A percentile compares a stretch with the other conserved stretches of the same genome.
phyloP scores from a whole-genome alignment of 108 stramenopile species.

The Bacterosira constricta region DNA sequence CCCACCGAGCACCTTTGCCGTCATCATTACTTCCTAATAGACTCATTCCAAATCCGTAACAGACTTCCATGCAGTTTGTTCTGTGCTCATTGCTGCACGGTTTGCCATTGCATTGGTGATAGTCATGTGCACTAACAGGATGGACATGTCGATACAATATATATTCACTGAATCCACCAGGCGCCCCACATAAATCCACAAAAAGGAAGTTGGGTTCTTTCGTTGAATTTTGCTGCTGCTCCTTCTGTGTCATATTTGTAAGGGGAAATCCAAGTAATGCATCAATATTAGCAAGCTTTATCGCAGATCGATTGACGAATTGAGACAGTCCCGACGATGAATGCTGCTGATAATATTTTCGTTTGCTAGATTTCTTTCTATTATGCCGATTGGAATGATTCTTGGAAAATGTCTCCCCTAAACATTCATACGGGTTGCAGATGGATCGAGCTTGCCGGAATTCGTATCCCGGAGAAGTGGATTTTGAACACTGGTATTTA shows the following conservation, averaged over 20 bases:
- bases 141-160: slow-evolving; percentile 62
- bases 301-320: slow-evolving; percentile 76
- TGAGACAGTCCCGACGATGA: slow-evolving; percentile 7
- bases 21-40: slow-evolving; percentile 72
- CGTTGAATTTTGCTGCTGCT: background rate
- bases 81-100: background rate
- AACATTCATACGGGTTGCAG: slow-evolving; percentile 76
- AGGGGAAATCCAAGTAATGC: slow-evolving; percentile 63
- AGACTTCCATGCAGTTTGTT: background rate
- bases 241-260: background rate
- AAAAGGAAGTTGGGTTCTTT: slow-evolving; percentile 51
- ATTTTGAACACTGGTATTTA: background rate
- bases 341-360: slow-evolving; percentile 52
- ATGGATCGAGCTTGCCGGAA: slow-evolving; percentile 64
- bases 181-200: slow-evolving; percentile 89
- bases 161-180: slow-evolving; percentile 91
- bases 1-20: slow-evolving; percentile 74
- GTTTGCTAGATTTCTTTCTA: slow-evolving; percentile 32
- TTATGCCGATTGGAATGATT: background rate
- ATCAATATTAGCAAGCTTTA: slow-evolving; percentile 88
- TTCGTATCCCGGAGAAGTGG: slow-evolving; percentile 31
- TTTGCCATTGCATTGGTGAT: background rate
- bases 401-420: slow-evolving; percentile 43
- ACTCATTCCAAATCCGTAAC: slow-evolving; percentile 87
- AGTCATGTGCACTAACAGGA: background rate